A percentile compares a stretch with the other conserved stretches of the same genome.
These are phyloP conservation scores for Cladosporium sphaerospermum DNA, from an alignment of 2,329 filamentous ascomycete species.

Conservation along the genomic window DNA sequence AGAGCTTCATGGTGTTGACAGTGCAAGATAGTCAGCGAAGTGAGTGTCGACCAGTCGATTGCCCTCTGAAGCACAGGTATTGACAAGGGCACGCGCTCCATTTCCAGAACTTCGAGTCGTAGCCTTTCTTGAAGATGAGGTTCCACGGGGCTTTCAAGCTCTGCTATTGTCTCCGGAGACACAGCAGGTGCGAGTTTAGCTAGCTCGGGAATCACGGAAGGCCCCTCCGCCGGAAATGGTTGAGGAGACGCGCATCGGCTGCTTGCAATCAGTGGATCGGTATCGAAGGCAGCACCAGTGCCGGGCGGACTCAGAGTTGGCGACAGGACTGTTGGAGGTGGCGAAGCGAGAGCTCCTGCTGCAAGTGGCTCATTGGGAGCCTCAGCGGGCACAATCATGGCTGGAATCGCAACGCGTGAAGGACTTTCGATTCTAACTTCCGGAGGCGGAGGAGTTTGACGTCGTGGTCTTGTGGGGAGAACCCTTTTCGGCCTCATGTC, in stretches of 20 bases:
- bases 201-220: neutral
- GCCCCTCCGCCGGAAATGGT: neutral
- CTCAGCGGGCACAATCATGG: too few species aligned
- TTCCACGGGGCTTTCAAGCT: neutral
- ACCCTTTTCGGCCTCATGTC: conserved; percentile 40
- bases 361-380: too few species aligned
- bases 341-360: neutral
- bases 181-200: conserved; percentile 8
- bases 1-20: conserved; percentile 67
- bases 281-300: conserved; percentile 10
- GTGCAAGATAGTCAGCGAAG: conserved; percentile 65
- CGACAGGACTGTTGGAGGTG: neutral
- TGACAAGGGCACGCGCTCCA: conserved; percentile 70
- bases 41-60: conserved; percentile 69
- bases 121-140: conserved; percentile 48
- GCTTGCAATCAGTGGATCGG: conserved; percentile 16
- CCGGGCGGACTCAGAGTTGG: conserved; percentile 1
- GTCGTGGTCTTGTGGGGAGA: conserved; percentile 15
- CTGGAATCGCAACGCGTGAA: neutral
- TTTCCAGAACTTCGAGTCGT: conserved; percentile 63
- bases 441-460: neutral
- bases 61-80: conserved; percentile 62
- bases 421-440: neutral
- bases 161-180: neutral
- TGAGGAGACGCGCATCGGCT: conserved; percentile 14